Percentiles rank a stretch among this genome's conserved stretches.
phyloP scores from a whole-genome alignment of 306 rosid genomes.

The Rubus parviflorus region DNA sequence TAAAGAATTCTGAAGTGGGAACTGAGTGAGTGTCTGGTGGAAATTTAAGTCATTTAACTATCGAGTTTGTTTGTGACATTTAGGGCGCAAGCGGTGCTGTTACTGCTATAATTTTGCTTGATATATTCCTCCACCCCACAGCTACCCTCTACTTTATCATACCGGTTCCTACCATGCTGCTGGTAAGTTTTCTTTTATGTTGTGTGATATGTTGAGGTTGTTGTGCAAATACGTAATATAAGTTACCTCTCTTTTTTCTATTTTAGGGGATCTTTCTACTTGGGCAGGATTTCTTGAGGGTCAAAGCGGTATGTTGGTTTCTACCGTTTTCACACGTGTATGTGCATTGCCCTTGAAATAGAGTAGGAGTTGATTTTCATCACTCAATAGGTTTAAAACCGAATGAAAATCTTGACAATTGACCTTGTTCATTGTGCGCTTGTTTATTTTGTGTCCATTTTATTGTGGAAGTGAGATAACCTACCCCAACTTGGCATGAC shows the following conservation, averaged over 20 bases:
- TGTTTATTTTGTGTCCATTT: neutral
- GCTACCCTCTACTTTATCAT: conserved; percentile 60
- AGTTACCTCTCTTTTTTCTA: conserved; percentile 30
- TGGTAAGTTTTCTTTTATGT: conserved; percentile 50
- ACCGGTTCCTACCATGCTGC: conserved; percentile 77
- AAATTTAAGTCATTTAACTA: conserved; percentile 16
- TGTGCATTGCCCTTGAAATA: neutral
- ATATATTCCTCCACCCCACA: conserved; percentile 77
- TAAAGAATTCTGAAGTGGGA: too few species aligned
- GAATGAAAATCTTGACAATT: neutral
- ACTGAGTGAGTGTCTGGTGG: too few species aligned
- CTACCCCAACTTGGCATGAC: neutral
- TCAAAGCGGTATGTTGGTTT: conserved; percentile 51
- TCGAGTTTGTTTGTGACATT: conserved; percentile 28
- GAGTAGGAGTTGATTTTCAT: neutral
- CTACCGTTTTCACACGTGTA: neutral
- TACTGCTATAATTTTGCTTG: conserved; percentile 72
- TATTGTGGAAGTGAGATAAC: neutral
- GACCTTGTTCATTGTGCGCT: neutral
- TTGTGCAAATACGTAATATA: conserved; percentile 27
- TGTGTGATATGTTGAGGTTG: conserved; percentile 19
- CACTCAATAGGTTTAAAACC: neutral
- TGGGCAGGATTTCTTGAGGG: conserved; percentile 63
- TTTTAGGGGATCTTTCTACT: conserved; percentile 65
- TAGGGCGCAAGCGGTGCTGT: conserved; percentile 93